A percentile compares a stretch with the other conserved stretches of the same genome.
phyloP scores from a whole-genome alignment of 805 yeast species.

The Cephaloascus fragrans region DNA sequence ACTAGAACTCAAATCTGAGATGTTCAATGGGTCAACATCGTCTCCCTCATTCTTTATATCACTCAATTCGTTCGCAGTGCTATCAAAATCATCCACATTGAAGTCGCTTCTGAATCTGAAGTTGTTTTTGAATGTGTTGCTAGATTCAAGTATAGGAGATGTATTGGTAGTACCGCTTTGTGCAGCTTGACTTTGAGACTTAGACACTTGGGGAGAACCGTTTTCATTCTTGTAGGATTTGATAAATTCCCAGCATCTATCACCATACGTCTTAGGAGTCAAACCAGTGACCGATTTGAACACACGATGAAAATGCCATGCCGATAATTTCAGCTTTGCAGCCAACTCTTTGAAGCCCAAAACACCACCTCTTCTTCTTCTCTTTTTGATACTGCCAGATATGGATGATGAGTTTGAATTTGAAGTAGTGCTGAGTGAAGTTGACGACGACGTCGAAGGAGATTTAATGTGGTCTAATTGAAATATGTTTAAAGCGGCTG shows the following conservation, averaged over 20 bases:
- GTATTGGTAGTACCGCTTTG: background rate
- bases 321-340: conserved; percentile 69
- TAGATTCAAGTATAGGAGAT: background rate
- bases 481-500: conserved; percentile 47
- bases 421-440: background rate
- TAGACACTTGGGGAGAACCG: background rate
- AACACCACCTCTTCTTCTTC: conserved; percentile 67
- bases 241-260: conserved; percentile 61
- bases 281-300: conserved; percentile 79
- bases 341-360: conserved; percentile 83
- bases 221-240: conserved; percentile 12
- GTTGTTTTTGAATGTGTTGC: background rate
- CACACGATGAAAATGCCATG: conserved; percentile 92
- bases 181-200: background rate
- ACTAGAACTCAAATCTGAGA: background rate
- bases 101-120: background rate
- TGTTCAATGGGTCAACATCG: background rate
- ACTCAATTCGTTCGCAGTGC: background rate
- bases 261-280: conserved; percentile 86
- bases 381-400: conserved; percentile 18
- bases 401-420: background rate
- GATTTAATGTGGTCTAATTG: conserved; percentile 3
- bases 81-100: background rate
- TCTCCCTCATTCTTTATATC: background rate
- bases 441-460: background rate